phyloP scores from a whole-genome alignment of 2,329 filamentous ascomycete species.

The Aspergillus glaucus region DNA sequence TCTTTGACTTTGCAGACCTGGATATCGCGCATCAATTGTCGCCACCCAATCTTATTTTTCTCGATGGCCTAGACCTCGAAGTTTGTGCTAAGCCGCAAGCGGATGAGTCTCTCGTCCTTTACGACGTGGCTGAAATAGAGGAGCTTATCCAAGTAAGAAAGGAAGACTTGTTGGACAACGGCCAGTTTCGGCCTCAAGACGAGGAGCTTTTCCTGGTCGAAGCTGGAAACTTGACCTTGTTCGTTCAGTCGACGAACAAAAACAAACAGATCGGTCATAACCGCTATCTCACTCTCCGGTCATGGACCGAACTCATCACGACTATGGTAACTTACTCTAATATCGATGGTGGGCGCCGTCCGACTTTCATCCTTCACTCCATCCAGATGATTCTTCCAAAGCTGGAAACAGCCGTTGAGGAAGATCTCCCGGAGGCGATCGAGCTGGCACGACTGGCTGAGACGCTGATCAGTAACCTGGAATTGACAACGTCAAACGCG shows the following conservation, averaged over 20 bases:
- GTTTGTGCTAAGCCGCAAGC: conserved; percentile 57
- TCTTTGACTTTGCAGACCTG: conserved; percentile 83
- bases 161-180: conserved; percentile 31
- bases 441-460: conserved; percentile 72
- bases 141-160: conserved; percentile 61
- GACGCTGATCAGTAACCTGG: conserved; percentile 49
- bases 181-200: conserved; percentile 40
- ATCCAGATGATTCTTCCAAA: conserved; percentile 84
- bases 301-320: conserved; percentile 79
- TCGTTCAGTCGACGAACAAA: conserved; percentile 38
- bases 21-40: conserved; percentile 44
- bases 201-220: conserved; percentile 38
- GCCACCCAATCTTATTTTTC: conserved; percentile 52
- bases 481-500: conserved; percentile 27
- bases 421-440: conserved; percentile 62
- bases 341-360: conserved; percentile 64
- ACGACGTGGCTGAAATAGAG: conserved; percentile 63
- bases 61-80: conserved; percentile 61
- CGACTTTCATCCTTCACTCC: conserved; percentile 75
- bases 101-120: conserved; percentile 47
- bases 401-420: conserved; percentile 68
- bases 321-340: conserved; percentile 79
- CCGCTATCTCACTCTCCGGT: conserved; percentile 63
- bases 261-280: conserved; percentile 29
- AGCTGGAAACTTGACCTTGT: conserved; percentile 30